These are phyloP conservation scores for Gossypium arboreum DNA, from an alignment of 345 rosid genomes.

Conservation along the genomic window DNA sequence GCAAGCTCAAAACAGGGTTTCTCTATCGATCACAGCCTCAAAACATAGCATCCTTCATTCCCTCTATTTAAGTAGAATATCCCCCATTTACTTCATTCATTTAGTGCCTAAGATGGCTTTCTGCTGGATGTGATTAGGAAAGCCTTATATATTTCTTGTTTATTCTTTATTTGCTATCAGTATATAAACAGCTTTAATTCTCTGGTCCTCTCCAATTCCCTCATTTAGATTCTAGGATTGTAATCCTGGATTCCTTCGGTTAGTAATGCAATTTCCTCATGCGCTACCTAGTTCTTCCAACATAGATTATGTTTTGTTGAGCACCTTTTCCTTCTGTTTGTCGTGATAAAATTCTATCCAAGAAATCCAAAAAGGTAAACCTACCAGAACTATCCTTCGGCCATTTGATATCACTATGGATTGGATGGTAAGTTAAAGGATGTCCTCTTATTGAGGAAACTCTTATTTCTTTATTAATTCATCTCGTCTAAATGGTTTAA, in stretches of 20 bases:
- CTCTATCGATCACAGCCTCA: neutral
- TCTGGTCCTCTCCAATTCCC: neutral
- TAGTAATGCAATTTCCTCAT: neutral
- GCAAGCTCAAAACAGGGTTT: slow-evolving; percentile 1
- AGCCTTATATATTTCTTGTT: neutral
- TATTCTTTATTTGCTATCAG: neutral
- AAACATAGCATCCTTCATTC: neutral
- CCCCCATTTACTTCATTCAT: neutral
- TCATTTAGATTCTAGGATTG: neutral
- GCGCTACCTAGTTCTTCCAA: neutral
- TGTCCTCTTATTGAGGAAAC: neutral
- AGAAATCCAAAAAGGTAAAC: neutral
- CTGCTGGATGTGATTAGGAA: neutral
- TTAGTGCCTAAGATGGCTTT: neutral
- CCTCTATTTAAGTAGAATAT: neutral
- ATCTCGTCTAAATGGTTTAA: neutral
- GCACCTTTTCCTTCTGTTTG: neutral
- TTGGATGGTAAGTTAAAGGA: slow-evolving; percentile 1
- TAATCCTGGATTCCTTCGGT: neutral
- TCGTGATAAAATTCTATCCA: neutral
- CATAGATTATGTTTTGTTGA: neutral
- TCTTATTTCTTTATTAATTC: neutral
- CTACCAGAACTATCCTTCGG: neutral
- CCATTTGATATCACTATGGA: neutral
- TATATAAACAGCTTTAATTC: neutral